Conservation (phyloP, 2,329 filamentous ascomycete species). For the Epichloe elymi region DNA sequence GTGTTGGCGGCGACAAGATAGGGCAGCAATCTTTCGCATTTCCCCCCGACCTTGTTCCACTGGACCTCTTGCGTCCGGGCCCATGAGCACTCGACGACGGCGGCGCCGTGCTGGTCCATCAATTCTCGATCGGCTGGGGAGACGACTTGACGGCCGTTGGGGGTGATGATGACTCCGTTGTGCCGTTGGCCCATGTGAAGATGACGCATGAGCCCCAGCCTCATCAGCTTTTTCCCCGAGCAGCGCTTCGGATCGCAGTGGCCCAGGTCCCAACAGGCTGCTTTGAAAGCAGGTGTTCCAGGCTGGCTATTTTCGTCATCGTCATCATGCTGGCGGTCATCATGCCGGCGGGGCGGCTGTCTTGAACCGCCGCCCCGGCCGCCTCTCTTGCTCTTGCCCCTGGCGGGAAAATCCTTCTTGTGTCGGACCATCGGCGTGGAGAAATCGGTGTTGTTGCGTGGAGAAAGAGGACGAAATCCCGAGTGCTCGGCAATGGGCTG, state of each 20-base stretch:
- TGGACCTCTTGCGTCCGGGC: conserved; percentile 84
- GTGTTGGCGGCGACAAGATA: conserved; percentile 95
- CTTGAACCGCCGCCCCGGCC: conserved; percentile 21
- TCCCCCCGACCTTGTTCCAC: conserved; percentile 82
- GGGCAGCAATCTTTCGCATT: conserved; percentile 78
- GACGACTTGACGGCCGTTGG: conserved; percentile 77
- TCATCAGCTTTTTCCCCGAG: conserved; percentile 89
- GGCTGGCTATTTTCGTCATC: conserved; percentile 14
- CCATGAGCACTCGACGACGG: conserved; percentile 96
- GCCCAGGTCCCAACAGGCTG: conserved; percentile 93
- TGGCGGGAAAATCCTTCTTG: conserved; percentile 72
- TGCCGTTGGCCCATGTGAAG: conserved; percentile 86
- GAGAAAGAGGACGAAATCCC: too few relatives aligned
- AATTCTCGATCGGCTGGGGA: conserved; percentile 72
- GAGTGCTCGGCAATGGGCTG: too few relatives aligned
- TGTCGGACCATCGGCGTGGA: conserved; percentile 94
- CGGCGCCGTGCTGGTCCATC: conserved; percentile 79
- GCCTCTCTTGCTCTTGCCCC: conserved; percentile 69
- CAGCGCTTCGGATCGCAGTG: conserved; percentile 97
- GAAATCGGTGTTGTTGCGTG: too few relatives aligned
- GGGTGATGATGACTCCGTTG: conserved; percentile 83
- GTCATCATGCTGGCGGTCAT: conserved; percentile 31
- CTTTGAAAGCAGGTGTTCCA: conserved; percentile 56
- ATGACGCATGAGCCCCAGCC: conserved; percentile 83
- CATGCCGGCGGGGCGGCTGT: conserved; percentile 37